Conservation (phyloP, 768 basidiomycete genomes). For the Phanerodontia chrysosporium region DNA sequence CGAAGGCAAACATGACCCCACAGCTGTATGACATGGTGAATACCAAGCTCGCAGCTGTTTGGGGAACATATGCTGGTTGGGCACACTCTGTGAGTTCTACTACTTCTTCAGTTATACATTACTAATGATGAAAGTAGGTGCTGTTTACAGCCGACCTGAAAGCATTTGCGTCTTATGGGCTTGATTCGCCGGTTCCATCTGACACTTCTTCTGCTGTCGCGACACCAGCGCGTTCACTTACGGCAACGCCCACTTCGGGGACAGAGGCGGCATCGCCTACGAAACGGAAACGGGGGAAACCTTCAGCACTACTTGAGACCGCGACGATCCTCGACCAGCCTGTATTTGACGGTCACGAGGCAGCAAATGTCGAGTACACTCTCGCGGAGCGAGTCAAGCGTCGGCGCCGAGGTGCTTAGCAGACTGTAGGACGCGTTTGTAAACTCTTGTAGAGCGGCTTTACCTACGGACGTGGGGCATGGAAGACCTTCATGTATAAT, state of each 20-base stretch:
- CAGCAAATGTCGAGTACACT: not conserved
- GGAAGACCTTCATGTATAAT: too few relatives aligned
- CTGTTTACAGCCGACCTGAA: conserved; percentile 36
- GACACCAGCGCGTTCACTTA: not conserved
- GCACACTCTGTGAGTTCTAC: conserved; percentile 64
- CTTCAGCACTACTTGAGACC: too few relatives aligned
- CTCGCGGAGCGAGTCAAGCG: conserved; percentile 25
- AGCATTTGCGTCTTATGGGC: conserved; percentile 30
- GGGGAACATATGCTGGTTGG: conserved; percentile 91
- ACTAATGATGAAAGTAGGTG: conserved; percentile 20
- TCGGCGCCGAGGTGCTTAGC: conserved; percentile 3
- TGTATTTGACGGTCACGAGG: not conserved
- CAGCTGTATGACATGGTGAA: conserved; percentile 74
- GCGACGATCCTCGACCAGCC: too few relatives aligned
- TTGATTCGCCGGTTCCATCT: conserved; percentile 17
- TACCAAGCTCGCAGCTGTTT: conserved; percentile 52
- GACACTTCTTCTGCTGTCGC: not conserved
- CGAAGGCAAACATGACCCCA: conserved; percentile 65
- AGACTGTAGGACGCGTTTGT: too few relatives aligned
- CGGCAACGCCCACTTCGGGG: not conserved
- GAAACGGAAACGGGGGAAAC: conserved; percentile 15
- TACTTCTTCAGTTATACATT: not conserved
- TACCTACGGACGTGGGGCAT: too few relatives aligned
- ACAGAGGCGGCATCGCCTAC: conserved; percentile 5
- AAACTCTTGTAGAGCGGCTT: too few relatives aligned